A percentile compares a stretch with the other conserved stretches of the same genome.
Conservation (phyloP, 2,329 filamentous ascomycete genomes). For the Diaporthe aspalathi region DNA sequence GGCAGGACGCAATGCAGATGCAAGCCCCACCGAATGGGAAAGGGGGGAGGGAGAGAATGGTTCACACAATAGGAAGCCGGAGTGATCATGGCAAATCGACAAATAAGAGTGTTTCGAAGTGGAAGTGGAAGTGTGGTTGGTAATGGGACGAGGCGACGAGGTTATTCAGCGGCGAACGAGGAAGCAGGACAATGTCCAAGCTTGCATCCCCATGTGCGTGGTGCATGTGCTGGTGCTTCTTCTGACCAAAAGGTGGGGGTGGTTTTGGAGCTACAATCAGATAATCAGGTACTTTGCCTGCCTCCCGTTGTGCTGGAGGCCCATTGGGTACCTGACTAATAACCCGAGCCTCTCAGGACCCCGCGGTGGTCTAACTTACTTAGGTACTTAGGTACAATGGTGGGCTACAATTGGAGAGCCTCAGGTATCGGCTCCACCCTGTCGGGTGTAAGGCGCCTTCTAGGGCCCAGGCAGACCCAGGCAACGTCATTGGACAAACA, state of each 20-base stretch:
- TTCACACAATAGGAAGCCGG: slow-evolving; percentile 16
- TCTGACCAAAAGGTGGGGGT: slow-evolving; percentile 1
- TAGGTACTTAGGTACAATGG: no score
- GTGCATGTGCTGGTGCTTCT: not conserved
- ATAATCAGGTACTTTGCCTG: not conserved
- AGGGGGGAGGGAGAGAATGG: not conserved
- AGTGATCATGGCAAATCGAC: slow-evolving; percentile 26
- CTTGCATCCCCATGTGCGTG: not conserved
- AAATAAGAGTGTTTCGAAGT: slow-evolving; percentile 12
- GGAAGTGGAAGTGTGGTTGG: slow-evolving; percentile 6
- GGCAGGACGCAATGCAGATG: slow-evolving; percentile 10
- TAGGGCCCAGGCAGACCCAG: not conserved
- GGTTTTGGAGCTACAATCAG: not conserved
- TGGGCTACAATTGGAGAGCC: slow-evolving; percentile 22
- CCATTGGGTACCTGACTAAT: not conserved
- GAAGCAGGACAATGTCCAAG: slow-evolving; percentile 2
- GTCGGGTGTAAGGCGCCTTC: slow-evolving; percentile 23
- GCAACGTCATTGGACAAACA: slow-evolving; percentile 28
- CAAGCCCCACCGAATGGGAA: slow-evolving; percentile 22
- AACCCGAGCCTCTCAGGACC: not conserved
- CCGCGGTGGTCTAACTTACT: not conserved
- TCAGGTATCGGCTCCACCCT: not conserved
- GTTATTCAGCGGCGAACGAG: not conserved
- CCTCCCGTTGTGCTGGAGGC: no score
- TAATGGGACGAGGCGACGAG: not conserved